A percentile compares a stretch with the other conserved stretches of the same genome.
Conservation (phyloP, 768 basidiomycete species). For the Ephemerocybe angulata region DNA sequence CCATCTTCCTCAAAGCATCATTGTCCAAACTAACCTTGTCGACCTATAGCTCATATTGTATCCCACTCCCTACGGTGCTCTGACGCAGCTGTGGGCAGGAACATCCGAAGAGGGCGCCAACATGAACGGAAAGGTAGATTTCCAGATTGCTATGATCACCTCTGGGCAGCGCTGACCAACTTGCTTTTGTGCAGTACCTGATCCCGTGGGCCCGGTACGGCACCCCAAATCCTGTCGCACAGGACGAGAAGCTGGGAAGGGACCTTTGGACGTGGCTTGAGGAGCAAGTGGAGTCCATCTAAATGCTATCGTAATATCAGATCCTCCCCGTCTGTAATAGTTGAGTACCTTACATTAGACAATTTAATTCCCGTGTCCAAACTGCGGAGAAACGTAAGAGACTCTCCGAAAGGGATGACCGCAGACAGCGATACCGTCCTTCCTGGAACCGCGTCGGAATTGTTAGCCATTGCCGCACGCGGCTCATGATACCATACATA, state of each 20-base stretch:
- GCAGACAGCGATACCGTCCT: too few relatives aligned
- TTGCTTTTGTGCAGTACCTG: conserved; percentile 32
- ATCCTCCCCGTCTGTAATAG: too few relatives aligned
- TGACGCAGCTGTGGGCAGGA: conserved; percentile 42
- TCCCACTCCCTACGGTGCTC: conserved; percentile 29
- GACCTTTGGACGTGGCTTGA: conserved; percentile 45
- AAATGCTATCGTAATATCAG: too few relatives aligned
- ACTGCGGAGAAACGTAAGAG: too few relatives aligned
- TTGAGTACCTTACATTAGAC: too few relatives aligned
- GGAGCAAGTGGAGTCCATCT: conserved; percentile 31
- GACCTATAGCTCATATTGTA: too few relatives aligned
- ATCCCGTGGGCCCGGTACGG: conserved; percentile 45
- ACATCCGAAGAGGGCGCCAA: conserved; percentile 29
- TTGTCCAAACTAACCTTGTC: conserved; percentile 17
- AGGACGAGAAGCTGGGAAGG: conserved; percentile 30
- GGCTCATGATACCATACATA: too few relatives aligned
- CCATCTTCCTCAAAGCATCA: neutral
- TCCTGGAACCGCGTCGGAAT: too few relatives aligned
- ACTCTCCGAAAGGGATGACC: too few relatives aligned
- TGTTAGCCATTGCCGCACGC: too few relatives aligned
- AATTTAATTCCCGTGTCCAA: too few relatives aligned
- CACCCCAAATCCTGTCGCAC: conserved; percentile 21
- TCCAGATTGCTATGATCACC: neutral
- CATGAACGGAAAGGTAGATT: conserved; percentile 30
- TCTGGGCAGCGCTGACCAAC: neutral